Percentiles rank a stretch among this genome's conserved stretches.
These are phyloP conservation scores for Sparassis latifolia DNA, from an alignment of 1,284 basidiomycete genomes.

Conservation along the genomic window DNA sequence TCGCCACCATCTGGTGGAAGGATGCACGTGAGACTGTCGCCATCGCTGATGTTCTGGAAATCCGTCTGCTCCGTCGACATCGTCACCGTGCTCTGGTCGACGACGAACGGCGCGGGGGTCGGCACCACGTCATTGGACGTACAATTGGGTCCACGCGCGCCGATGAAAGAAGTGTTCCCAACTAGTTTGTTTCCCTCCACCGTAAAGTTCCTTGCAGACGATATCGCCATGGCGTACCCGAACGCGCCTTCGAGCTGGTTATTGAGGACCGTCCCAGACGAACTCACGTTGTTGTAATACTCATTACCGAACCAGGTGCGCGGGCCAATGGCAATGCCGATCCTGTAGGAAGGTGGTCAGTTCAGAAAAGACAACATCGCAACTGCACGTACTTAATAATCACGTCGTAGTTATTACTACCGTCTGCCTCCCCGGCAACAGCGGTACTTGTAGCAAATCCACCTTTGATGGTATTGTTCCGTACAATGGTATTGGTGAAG, in stretches of 20 bases:
- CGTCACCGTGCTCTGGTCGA: conserved; percentile 39
- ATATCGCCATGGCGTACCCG: conserved; percentile 62
- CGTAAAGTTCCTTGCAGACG: conserved; percentile 60
- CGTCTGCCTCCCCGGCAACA: conserved; percentile 35
- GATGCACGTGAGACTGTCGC: conserved; percentile 58
- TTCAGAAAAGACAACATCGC: conserved; percentile 3
- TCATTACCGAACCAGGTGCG: conserved; percentile 69
- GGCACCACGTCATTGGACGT: conserved; percentile 45
- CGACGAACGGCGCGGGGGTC: conserved; percentile 50
- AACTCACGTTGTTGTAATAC: conserved; percentile 54
- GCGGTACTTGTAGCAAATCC: conserved; percentile 52
- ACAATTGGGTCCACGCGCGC: conserved; percentile 66
- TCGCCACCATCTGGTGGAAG: conserved; percentile 60
- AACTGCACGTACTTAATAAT: conserved; percentile 52
- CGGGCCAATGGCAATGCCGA: conserved; percentile 74
- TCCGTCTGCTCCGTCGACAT: conserved; percentile 41
- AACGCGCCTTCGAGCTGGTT: conserved; percentile 73
- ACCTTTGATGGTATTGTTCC: conserved; percentile 65
- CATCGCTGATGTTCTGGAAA: conserved; percentile 46
- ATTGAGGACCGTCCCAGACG: conserved; percentile 52
- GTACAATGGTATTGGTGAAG: conserved; percentile 63
- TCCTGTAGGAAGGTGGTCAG: conserved; percentile 29
- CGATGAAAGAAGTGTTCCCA: conserved; percentile 76
- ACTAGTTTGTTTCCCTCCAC: conserved; percentile 57
- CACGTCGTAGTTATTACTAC: conserved; percentile 51